A percentile compares a stretch with the other conserved stretches of the same genome.
Evolutionary conservation across 2,329 filamentous ascomycete species (phyloP).

Genomic region (Calonectria pteridis): DNA sequence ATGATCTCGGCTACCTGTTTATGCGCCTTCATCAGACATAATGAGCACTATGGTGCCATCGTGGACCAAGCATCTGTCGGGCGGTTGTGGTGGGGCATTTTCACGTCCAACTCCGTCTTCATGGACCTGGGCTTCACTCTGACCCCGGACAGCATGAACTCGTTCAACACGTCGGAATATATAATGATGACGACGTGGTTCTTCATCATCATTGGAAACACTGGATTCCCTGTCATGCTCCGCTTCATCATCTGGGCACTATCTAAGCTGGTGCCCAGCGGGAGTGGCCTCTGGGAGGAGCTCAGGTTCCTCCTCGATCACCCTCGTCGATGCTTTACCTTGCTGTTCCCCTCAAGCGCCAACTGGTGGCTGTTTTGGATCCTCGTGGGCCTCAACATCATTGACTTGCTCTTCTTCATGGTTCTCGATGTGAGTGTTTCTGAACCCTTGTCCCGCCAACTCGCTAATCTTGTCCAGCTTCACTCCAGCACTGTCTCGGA

Average conservation of each 20-base stretch:
- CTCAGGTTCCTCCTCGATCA: conserved; percentile 92
- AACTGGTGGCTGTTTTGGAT: conserved; percentile 98
- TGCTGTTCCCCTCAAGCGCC: conserved; percentile 89
- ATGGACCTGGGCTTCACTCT: conserved; percentile 96
- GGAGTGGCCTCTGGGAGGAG: conserved; percentile 86
- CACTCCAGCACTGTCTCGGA: conserved; percentile 76
- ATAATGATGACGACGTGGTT: conserved; percentile 84
- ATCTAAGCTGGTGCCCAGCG: conserved; percentile 74
- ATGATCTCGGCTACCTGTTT: conserved; percentile 80
- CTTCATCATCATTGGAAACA: conserved; percentile 94
- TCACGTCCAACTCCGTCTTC: conserved; percentile 88
- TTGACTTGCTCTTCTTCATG: conserved; percentile 92
- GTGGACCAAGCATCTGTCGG: conserved; percentile 73
- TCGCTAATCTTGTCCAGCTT: conserved; percentile 63
- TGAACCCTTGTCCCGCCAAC: neutral
- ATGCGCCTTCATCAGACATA: conserved; percentile 82
- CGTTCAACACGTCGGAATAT: conserved; percentile 83
- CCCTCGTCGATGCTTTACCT: conserved; percentile 93
- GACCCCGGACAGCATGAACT: conserved; percentile 93
- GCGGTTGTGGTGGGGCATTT: conserved; percentile 91
- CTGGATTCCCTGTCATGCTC: conserved; percentile 94
- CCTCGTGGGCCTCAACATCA: conserved; percentile 81
- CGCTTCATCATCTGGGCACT: conserved; percentile 90
- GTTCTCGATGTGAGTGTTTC: conserved; percentile 80
- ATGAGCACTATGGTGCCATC: conserved; percentile 71